Conservation (phyloP, 2,329 filamentous ascomycete species). For the Verticillium isaacii region DNA sequence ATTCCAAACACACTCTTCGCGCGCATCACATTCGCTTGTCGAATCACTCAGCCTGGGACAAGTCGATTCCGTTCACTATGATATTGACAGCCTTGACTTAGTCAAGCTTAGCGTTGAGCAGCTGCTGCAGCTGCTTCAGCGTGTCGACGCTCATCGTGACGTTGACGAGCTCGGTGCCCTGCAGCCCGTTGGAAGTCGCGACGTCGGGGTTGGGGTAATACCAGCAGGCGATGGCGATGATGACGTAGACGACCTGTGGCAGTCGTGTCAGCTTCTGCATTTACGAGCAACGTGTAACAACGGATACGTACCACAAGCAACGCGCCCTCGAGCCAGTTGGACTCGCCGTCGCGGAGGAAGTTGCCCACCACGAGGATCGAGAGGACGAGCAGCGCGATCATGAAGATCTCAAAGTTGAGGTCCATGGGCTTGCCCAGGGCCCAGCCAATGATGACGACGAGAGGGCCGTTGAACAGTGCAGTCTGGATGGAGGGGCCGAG, state of each 20-base stretch:
- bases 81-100: not conserved
- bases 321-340: slow-evolving; percentile 70
- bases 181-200: slow-evolving; percentile 25
- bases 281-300: too few relatives aligned
- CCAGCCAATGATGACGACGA: slow-evolving; percentile 70
- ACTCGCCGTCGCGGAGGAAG: slow-evolving; percentile 69
- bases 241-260: slow-evolving; percentile 32
- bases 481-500: slow-evolving; percentile 72
- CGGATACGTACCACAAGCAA: slow-evolving; percentile 52
- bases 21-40: not conserved
- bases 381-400: slow-evolving; percentile 68
- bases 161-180: slow-evolving; percentile 16
- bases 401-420: slow-evolving; percentile 72
- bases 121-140: slow-evolving; percentile 20
- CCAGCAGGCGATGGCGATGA: slow-evolving; percentile 39
- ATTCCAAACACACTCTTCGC: not conserved
- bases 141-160: slow-evolving; percentile 24
- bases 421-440: slow-evolving; percentile 59
- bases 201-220: slow-evolving; percentile 38
- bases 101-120: slow-evolving; percentile 10
- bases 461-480: slow-evolving; percentile 67
- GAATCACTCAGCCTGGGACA: not conserved
- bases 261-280: not conserved
- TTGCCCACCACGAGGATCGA: slow-evolving; percentile 71
- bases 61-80: too few relatives aligned